Percentiles rank a stretch among this genome's conserved stretches.
Evolutionary conservation across 495 filamentous ascomycete species (phyloP).

Genomic region (Aspergillus homomorphus): DNA sequence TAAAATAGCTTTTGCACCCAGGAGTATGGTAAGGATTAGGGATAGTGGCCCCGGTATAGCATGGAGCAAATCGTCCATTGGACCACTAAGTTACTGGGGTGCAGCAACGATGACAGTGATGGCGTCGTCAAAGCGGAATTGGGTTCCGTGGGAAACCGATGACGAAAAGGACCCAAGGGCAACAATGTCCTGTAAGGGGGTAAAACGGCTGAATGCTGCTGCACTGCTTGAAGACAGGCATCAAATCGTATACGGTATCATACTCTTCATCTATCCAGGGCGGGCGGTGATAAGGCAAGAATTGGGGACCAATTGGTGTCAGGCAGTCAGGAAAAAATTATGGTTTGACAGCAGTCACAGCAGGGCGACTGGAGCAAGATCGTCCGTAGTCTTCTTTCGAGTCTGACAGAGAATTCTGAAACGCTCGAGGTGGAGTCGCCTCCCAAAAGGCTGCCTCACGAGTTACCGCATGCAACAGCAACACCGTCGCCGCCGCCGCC

Average conservation of each 20-base stretch:
- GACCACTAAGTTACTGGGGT: neutral
- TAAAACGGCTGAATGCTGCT: too few species aligned
- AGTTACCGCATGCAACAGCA: constrained; percentile 3
- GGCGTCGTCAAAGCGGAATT: neutral
- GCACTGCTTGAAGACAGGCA: neutral
- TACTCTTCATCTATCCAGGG: neutral
- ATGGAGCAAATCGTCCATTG: neutral
- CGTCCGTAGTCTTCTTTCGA: neutral
- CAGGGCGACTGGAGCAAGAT: constrained; percentile 1
- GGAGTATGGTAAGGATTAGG: too few species aligned
- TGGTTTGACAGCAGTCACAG: neutral
- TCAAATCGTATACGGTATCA: neutral
- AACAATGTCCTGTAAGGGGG: too few species aligned
- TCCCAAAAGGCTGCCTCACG: constrained; percentile 7
- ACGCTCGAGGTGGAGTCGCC: constrained; percentile 12
- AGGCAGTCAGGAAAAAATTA: neutral
- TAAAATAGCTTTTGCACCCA: too few species aligned
- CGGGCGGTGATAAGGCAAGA: neutral
- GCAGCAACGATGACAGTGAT: neutral
- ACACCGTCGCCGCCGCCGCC: neutral
- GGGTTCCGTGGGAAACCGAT: constrained; percentile 2
- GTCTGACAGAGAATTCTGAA: constrained; percentile 14
- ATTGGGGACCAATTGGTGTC: neutral
- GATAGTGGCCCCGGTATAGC: too few species aligned
- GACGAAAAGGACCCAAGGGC: neutral